Percentiles rank a stretch among this genome's conserved stretches.
These are phyloP conservation scores for Asclepias syriaca DNA, from an alignment of 257 asterid genomes.

Conservation along the genomic window DNA sequence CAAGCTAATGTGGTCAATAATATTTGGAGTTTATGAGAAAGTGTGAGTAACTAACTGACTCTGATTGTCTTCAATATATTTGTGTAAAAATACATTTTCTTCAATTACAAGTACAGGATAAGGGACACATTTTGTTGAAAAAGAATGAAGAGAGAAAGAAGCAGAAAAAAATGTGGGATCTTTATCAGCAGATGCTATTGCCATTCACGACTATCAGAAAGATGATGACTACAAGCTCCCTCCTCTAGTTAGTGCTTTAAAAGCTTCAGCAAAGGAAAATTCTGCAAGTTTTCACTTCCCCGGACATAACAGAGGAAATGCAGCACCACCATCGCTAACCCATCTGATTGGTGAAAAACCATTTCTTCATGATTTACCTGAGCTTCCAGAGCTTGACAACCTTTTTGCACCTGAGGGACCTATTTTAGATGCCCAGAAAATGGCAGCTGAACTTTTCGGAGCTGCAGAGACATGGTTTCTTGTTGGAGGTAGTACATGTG, in stretches of 20 bases:
- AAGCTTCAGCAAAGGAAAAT: slow-evolving; percentile 57
- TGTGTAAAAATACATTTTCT: not conserved
- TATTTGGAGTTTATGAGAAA: not conserved
- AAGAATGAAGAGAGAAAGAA: slow-evolving; percentile 7
- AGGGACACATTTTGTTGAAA: not conserved
- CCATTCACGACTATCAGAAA: slow-evolving; percentile 11
- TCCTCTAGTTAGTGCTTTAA: slow-evolving; percentile 65
- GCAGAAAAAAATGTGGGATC: not conserved
- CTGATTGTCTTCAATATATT: not conserved
- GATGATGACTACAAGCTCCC: slow-evolving; percentile 28
- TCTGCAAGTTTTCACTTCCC: slow-evolving; percentile 83
- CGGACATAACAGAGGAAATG: slow-evolving; percentile 81
- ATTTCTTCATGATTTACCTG: slow-evolving; percentile 69
- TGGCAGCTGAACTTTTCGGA: slow-evolving; percentile 78
- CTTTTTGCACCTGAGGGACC: slow-evolving; percentile 76
- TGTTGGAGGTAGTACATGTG: slow-evolving; percentile 90
- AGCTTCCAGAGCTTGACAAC: slow-evolving; percentile 79
- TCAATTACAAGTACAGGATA: slow-evolving; percentile 4
- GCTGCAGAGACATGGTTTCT: slow-evolving; percentile 94
- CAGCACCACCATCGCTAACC: slow-evolving; percentile 63
- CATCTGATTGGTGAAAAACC: slow-evolving; percentile 56
- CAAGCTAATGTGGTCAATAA: not conserved
- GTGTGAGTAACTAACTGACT: not conserved
- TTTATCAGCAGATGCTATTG: not conserved
- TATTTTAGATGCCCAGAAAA: slow-evolving; percentile 65